Conservation (phyloP, 768 basidiomycete genomes). For the Coprinellus micaceus region DNA sequence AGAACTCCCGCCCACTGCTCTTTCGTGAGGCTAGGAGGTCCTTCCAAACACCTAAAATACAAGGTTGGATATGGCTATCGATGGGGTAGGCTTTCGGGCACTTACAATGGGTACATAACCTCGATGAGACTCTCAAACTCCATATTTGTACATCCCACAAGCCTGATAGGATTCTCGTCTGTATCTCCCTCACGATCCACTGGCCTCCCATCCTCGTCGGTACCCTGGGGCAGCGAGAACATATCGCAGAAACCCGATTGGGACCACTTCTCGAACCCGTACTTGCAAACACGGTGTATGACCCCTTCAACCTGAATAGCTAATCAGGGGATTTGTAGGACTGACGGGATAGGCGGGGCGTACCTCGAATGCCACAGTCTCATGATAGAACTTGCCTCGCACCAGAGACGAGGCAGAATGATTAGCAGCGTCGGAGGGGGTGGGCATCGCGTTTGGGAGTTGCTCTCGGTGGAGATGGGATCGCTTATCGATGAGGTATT, state of each 20-base stretch:
- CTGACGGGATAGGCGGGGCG: background rate
- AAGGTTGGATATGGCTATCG: background rate
- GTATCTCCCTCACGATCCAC: background rate
- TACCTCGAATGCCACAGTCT: background rate
- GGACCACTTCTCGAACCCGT: background rate
- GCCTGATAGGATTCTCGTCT: background rate
- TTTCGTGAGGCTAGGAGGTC: background rate
- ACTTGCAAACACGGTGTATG: background rate
- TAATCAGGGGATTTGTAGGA: background rate
- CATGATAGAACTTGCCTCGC: background rate
- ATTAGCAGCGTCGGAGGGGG: too few species aligned
- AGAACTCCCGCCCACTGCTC: background rate
- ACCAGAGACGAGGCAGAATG: too few species aligned
- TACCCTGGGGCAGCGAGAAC: background rate
- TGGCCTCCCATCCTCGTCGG: background rate
- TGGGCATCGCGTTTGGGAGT: too few species aligned
- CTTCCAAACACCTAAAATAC: background rate
- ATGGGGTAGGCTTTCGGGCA: background rate
- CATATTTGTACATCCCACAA: background rate
- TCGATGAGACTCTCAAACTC: background rate
- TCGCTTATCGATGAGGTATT: too few species aligned
- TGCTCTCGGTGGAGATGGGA: too few species aligned
- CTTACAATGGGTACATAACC: slow-evolving; percentile 1
- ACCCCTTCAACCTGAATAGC: background rate
- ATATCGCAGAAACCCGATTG: background rate